Base-by-base conservation (phyloP, 2,329 filamentous ascomycete genomes). In the Escovopsis sp. region DNA sequence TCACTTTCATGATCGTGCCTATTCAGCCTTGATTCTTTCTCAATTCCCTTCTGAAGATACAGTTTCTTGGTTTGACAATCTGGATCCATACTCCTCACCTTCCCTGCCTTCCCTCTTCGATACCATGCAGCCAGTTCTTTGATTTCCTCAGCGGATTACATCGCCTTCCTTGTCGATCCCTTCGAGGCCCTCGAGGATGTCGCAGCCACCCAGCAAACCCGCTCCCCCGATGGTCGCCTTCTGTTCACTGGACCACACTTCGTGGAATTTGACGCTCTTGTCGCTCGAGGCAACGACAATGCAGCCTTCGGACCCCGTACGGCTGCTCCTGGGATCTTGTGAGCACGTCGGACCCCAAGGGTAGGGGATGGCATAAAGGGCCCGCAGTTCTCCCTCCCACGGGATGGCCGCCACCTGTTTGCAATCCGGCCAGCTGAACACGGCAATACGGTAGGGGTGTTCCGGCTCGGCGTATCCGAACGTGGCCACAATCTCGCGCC, bases 361-460 rank as follows among this genome's bases (percentile, higher is more conserved):
- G 58, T 91, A 96, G 1, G 83, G 70, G 38, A 96, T 79, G n/a
- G 86, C 89, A 60, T 81, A 94, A 27, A 98, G 63, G 9, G 88
- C 89, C 32, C 86, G 72, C 57, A 84, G 75, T 45, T 85, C 79
- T 30, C 79, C 76, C 39, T 77, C 79, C 89, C 78, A 96, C 0
- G 87, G 84, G 43, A 96, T 82, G 13, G 82, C 80, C 10, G 85
- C 82, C 2, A 95, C 74, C 56, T 91, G 84, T 48, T 77, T 76
- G 60, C 91, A 96, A 42, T 84, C 81, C 0, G 91, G 91, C 91
- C 91, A 96, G 37, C 82, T 81, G 61, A 95, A 98, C 8, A 96
- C 81, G 2, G 87, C 91, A 48, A 98, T 84, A 15, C 91, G 79
- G 51, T 82, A 84, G 0, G 83, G 77, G 54, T 98, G 91, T 35